These are phyloP conservation scores for Rutstroemia sp. DNA, from an alignment of 2,329 filamentous ascomycete genomes.

Conservation along the genomic window DNA sequence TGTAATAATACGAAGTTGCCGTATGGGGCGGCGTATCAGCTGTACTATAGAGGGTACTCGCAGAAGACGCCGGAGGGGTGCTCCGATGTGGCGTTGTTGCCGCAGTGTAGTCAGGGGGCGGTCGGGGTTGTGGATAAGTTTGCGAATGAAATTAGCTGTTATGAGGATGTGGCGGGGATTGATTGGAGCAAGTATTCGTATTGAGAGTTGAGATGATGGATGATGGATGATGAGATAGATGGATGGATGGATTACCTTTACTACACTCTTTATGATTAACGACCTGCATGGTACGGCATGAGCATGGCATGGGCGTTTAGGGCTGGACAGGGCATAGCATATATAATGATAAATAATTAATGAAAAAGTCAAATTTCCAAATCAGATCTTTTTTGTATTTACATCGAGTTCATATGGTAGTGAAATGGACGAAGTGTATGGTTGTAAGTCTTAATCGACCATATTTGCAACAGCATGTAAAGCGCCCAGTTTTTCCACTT, in stretches of 20 bases:
- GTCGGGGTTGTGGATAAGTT: conserved; percentile 35
- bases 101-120: conserved; percentile 34
- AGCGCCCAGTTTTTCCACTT: too few species aligned
- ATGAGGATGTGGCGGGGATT: conserved; percentile 33
- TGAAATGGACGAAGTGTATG: too few species aligned
- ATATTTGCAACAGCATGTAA: too few species aligned
- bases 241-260: not conserved
- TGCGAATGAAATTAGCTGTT: conserved; percentile 34
- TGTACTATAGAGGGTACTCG: conserved; percentile 34
- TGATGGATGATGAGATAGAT: not conserved
- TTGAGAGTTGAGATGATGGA: not conserved
- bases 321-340: too few species aligned
- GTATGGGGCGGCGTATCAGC: conserved; percentile 34
- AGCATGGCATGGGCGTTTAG: too few species aligned
- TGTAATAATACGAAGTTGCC: conserved; percentile 34
- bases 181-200: conserved; percentile 31
- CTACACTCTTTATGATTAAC: not conserved
- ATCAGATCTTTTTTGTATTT: too few species aligned
- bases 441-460: too few species aligned
- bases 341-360: too few species aligned
- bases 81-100: conserved; percentile 36
- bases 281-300: too few species aligned
- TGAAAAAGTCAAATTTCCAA: too few species aligned
- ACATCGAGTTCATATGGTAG: too few species aligned
- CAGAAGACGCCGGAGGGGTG: conserved; percentile 34